Conservation (phyloP, 768 basidiomycete genomes). For the Podaxis mareebaensis region DNA sequence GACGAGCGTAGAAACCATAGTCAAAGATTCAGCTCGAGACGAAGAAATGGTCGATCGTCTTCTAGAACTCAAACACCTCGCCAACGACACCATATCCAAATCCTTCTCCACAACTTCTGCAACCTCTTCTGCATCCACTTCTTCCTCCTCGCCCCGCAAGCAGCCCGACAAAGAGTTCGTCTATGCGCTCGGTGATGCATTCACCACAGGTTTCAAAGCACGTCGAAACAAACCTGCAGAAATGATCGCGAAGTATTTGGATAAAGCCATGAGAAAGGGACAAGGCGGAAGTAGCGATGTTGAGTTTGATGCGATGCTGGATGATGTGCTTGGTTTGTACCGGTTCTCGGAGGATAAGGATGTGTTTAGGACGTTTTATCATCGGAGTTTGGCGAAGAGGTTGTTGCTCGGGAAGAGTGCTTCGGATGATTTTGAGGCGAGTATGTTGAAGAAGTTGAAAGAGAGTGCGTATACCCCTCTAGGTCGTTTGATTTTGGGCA, state of each 20-base stretch:
- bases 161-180: slow-evolving; percentile 55
- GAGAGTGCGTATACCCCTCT: slow-evolving; percentile 46
- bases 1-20: slow-evolving; percentile 62
- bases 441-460: slow-evolving; percentile 83
- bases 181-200: slow-evolving; percentile 73
- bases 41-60: slow-evolving; percentile 79
- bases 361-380: slow-evolving; percentile 92
- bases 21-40: slow-evolving; percentile 61
- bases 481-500: neutral
- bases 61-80: slow-evolving; percentile 63
- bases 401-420: slow-evolving; percentile 83
- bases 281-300: slow-evolving; percentile 68
- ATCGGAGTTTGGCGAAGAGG: slow-evolving; percentile 84
- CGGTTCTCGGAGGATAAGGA: slow-evolving; percentile 91
- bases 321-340: slow-evolving; percentile 72
- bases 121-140: neutral
- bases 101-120: slow-evolving; percentile 44
- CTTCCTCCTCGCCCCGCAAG: slow-evolving; percentile 25
- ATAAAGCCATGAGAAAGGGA: slow-evolving; percentile 83
- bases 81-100: slow-evolving; percentile 47
- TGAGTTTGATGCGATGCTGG: slow-evolving; percentile 63
- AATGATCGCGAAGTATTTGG: slow-evolving; percentile 90
- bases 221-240: slow-evolving; percentile 86
- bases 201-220: slow-evolving; percentile 70
- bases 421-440: slow-evolving; percentile 83